Conservation (phyloP, 2,329 filamentous ascomycete genomes). For the Berkeleyomyces rouxiae region DNA sequence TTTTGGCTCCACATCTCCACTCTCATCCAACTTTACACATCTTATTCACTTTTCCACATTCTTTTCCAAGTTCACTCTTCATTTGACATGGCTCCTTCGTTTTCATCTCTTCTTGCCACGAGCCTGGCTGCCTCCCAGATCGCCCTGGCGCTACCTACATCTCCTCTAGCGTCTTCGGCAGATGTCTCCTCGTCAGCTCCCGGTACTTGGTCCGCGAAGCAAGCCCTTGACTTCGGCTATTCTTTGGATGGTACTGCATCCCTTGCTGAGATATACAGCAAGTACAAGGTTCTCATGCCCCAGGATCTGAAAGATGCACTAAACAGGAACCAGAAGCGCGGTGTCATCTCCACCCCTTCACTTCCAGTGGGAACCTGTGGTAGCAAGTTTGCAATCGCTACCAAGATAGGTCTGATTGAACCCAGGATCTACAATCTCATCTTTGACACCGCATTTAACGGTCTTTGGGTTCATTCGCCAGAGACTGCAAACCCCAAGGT, state of each 20-base stretch:
- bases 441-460: constrained; percentile 31
- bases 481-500: constrained; percentile 23
- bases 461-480: constrained; percentile 33
- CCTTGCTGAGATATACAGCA: constrained; percentile 23
- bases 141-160: no score
- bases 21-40: no score
- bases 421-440: constrained; percentile 24
- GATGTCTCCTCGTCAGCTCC: no score
- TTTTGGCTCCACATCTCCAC: no score
- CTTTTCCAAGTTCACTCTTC: no score
- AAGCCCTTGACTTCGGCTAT: no score
- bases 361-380: constrained; percentile 17
- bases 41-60: no score
- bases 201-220: no score
- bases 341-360: constrained; percentile 20
- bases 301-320: constrained; percentile 18
- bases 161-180: no score
- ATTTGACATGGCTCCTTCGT: no score
- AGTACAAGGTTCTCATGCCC: constrained; percentile 23
- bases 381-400: constrained; percentile 24
- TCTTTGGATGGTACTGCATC: constrained; percentile 10
- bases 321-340: constrained; percentile 16
- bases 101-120: no score
- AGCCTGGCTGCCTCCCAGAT: no score
- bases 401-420: constrained; percentile 28